Base-by-base conservation (phyloP, 2,329 filamentous ascomycete species). In the Phaeosphaeriaceae sp. region DNA sequence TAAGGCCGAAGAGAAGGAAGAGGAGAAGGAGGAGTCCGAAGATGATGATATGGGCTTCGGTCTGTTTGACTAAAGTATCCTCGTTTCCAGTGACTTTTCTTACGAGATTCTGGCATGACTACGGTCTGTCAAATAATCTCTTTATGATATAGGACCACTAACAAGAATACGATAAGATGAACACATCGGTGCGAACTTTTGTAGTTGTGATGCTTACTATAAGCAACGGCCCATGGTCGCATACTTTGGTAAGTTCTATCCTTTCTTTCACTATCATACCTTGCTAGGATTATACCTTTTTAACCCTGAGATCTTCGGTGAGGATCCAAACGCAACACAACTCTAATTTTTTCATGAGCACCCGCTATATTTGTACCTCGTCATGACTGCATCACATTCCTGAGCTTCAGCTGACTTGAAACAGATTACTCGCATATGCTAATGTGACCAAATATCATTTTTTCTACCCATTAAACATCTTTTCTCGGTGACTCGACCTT, bases 311-410 rank as follows among this genome's bases (percentile, higher is more conserved):
- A 67, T 73, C 71, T 70, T 70, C 78, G 49, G 74, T 85, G 83
- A 84, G 76, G 82, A 85, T 71, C 60, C 81, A 79, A 81, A 76
- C 77, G 79, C 80, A 84, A 83, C 83, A 64, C 60, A 55, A 86
- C 83, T 87, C 83, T 87, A 86, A 86, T 87, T 87, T 87, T 86
- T 87, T 86, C 73, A 82, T 86, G 84, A 87, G 67, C 69, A 59
- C 52, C 42, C 21, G 41, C 30, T 38, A 51, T 20, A 41, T 28
- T 29, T 12, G 16, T 28, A 9, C 33, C 18, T 47, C 43, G 40
- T 56, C 42, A 18, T 44, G 9, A 28, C 40, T 7, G 23, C 6
- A 18, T 16, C 15, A 16, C 44, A 53, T 18, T 20, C 13, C 30
- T 29, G 30, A 28, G 30, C 48, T 35, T 40, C 55, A 36, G 52